Conservation (phyloP, 495 filamentous ascomycete species). For the Penicillium cinerascens region DNA sequence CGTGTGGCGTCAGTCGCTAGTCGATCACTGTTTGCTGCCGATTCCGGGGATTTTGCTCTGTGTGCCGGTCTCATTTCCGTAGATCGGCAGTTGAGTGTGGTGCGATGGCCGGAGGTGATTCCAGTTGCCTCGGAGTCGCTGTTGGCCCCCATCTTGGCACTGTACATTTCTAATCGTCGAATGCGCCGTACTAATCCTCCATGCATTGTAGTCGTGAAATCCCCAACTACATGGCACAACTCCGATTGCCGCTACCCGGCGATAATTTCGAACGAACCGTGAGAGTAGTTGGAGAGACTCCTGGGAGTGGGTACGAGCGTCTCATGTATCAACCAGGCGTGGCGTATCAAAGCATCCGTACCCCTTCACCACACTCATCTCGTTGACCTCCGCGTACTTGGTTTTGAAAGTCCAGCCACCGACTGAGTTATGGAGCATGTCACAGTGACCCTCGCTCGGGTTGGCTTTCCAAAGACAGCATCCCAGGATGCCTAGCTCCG, state of each 20-base stretch:
- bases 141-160: no score
- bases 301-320: no score
- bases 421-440: slow-evolving; percentile 61
- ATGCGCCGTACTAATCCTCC: no score
- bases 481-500: slow-evolving; percentile 80
- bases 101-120: not conserved
- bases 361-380: slow-evolving; percentile 85
- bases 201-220: no score
- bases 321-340: slow-evolving; percentile 45
- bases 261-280: no score
- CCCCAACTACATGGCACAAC: no score
- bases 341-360: slow-evolving; percentile 82
- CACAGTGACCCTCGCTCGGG: slow-evolving; percentile 14
- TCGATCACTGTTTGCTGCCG: slow-evolving; percentile 1
- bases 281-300: no score
- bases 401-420: slow-evolving; percentile 79
- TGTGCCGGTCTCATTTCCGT: not conserved
- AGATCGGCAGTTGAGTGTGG: not conserved
- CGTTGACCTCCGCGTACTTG: slow-evolving; percentile 74
- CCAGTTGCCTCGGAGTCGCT: not conserved
- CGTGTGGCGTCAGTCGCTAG: not conserved
- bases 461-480: slow-evolving; percentile 65
- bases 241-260: no score
- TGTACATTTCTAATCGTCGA: no score
- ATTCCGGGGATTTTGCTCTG: not conserved